These are phyloP conservation scores for Aspergillus fumigatus DNA, from an alignment of 2,329 filamentous ascomycete genomes.

Conservation along the genomic window DNA sequence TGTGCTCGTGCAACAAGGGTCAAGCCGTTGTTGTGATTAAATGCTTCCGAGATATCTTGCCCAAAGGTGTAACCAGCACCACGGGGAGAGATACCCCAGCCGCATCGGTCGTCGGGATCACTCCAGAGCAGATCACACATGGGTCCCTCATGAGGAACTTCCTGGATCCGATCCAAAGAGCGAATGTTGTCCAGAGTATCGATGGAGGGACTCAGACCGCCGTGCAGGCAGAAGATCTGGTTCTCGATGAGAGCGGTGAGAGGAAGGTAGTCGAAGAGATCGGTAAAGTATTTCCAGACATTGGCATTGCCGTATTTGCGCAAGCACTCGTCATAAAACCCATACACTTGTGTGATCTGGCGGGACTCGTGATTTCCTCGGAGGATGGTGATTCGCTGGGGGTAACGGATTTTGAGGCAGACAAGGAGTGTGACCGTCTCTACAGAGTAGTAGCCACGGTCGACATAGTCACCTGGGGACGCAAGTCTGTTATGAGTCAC, in stretches of 20 bases:
- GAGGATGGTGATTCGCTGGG: constrained; percentile 94
- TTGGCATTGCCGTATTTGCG: constrained; percentile 99
- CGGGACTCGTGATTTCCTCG: constrained; percentile 98
- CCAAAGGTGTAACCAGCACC: constrained; percentile 94
- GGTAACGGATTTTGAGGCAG: constrained; percentile 96
- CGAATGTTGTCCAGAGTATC: constrained; percentile 95
- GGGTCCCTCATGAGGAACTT: constrained; percentile 95
- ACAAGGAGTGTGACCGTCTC: constrained; percentile 97
- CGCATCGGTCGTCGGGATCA: constrained; percentile 93
- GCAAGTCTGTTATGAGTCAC: constrained; percentile 1
- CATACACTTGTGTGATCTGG: constrained; percentile 98
- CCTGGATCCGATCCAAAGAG: constrained; percentile 91
- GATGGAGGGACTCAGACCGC: constrained; percentile 91
- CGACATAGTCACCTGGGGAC: constrained; percentile 83
- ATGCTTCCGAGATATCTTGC: constrained; percentile 96
- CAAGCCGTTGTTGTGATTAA: constrained; percentile 98
- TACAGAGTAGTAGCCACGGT: constrained; percentile 97
- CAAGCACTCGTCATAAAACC: constrained; percentile 98
- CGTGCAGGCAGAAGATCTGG: constrained; percentile 98
- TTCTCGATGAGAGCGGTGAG: constrained; percentile 97
- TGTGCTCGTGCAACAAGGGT: constrained; percentile 94
- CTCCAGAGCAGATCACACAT: constrained; percentile 99
- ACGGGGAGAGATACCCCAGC: constrained; percentile 92
- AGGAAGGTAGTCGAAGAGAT: constrained; percentile 97
- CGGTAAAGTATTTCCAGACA: constrained; percentile 98